Evolutionary conservation across 441 rosid species (phyloP), one percentile per base, ranked within the genome.

Genomic region (Biscutella auriculata): DNA sequence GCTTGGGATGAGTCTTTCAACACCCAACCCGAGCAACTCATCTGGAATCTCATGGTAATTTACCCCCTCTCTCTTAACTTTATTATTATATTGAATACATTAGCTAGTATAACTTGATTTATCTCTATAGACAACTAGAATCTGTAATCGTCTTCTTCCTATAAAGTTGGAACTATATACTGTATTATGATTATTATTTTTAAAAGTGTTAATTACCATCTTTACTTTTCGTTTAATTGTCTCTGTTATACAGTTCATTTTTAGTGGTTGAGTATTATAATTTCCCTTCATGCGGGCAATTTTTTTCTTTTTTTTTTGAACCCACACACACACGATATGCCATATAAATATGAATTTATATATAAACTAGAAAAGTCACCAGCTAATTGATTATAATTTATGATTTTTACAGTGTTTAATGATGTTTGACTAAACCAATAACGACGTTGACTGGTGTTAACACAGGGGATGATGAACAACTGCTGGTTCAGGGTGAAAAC

Each of bases 381-480:
- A 39, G 55, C 51, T 45, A 59, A 35, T 19, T 27, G 8, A 49
- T 56, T 52, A 11, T 8, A 8, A 27, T 17, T 16, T 17, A 6
- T 39, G n/a, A n/a, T n/a, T n/a, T n/a, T n/a, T n/a, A n/a, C n/a
- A n/a, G n/a, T n/a, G n/a, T n/a, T n/a, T n/a, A n/a, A n/a, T 28
- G 26, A 16, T 29, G 47, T 49, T 62, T 68, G 63, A 62, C 49
- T 62, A 23, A 6, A 5, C 4, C 29, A 33, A 5, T 37, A 49
- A 16, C 12, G 42, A 56, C 28, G 59, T 55, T 62, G 67, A 62
- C 42, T 55, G 8, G 53, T 68, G 30, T 50, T 10, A 29, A 48
- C n/a, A 32, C 77, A 91, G 97, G 97, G 97, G 26, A 91, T 87
- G 97, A 87, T 91, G 97, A 91, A 87, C 78, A 91, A 91, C n/a